Base-by-base conservation (phyloP, 1,284 basidiomycete species). In the Puccinia coronata region DNA sequence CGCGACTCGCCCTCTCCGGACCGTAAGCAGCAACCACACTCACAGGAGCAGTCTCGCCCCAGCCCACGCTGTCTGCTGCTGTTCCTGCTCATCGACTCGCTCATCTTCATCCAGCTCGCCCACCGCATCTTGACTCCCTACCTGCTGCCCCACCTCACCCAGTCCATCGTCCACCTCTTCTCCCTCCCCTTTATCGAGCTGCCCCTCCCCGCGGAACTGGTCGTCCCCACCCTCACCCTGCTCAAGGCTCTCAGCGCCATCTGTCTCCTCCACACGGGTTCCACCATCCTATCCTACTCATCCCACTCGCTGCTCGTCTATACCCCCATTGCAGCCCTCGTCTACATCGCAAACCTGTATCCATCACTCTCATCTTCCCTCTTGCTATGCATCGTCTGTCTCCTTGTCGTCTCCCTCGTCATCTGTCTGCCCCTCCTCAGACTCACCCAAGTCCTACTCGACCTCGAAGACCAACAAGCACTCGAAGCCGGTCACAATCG, bases 391-490 rank as follows among this genome's bases (percentile, higher is more conserved):
- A 36, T n/a, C 31, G 2, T 65, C 61, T 36, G 23, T 25, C 5
- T 39, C 61, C 8, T 65, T 34, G 18, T 41, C 39, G 31, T 20
- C 31, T 36, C 61, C 34, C 6, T 65, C 31, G 6, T 65, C 31
- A 39, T 65, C 61, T 39, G 61, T 65, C 61, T 65, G 9, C 61
- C 61, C 9, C 39, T 65, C 8, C 61, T 65, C 61, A 65, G 61
- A 65, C 39, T 65, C 31, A 65, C 61, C 2, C 61, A 65, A 36
- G 31, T 65, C 61, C 20, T 65, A 18, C 31, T 65, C 39, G 61
- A 65, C 23, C 14, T 65, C 34, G 61, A 65, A 41, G 61, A 65
- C 61, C 61, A 65, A 34, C 61, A 65, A 31, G 18, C 31, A 12
- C 31, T 18, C 39, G 23, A 16, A 11, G 16, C 31, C 31, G 9